phyloP scores from a whole-genome alignment of 2,329 filamentous ascomycete species.

The Aureobasidium uvarum region DNA sequence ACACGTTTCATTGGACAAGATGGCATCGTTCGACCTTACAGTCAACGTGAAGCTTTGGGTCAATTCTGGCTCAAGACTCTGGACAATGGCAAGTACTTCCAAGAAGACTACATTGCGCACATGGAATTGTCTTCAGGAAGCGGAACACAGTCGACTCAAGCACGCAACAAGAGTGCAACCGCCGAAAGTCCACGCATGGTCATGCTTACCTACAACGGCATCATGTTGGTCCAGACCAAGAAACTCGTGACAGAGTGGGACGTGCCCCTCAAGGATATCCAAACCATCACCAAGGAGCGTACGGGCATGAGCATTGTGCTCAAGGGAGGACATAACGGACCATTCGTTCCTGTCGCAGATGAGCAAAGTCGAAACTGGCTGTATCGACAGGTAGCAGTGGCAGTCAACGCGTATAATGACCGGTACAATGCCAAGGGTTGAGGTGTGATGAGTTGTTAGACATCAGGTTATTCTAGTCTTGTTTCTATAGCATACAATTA shows the following conservation, averaged over 20 bases:
- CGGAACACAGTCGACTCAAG: conserved; percentile 47
- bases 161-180: conserved; percentile 28
- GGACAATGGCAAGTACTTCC: conserved; percentile 96
- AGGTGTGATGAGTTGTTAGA: neutral
- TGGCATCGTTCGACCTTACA: conserved; percentile 92
- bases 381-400: conserved; percentile 64
- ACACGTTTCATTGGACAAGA: conserved; percentile 89
- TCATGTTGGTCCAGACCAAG: conserved; percentile 86
- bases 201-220: conserved; percentile 60
- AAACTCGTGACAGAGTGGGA: conserved; percentile 92
- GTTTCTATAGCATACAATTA: neutral
- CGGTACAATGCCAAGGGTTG: conserved; percentile 61
- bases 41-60: conserved; percentile 88
- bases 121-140: conserved; percentile 67
- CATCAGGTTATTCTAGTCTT: neutral
- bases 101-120: conserved; percentile 96
- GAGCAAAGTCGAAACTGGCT: conserved; percentile 70
- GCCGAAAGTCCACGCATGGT: conserved; percentile 64
- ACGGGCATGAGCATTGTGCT: conserved; percentile 88
- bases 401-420: conserved; percentile 67
- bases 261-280: conserved; percentile 89
- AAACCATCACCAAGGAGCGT: conserved; percentile 95
- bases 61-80: conserved; percentile 99
- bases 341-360: conserved; percentile 91
- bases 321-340: conserved; percentile 87